Evolutionary conservation across 1,284 basidiomycete species (phyloP).

Genomic region (Fomitopsis palustris): DNA sequence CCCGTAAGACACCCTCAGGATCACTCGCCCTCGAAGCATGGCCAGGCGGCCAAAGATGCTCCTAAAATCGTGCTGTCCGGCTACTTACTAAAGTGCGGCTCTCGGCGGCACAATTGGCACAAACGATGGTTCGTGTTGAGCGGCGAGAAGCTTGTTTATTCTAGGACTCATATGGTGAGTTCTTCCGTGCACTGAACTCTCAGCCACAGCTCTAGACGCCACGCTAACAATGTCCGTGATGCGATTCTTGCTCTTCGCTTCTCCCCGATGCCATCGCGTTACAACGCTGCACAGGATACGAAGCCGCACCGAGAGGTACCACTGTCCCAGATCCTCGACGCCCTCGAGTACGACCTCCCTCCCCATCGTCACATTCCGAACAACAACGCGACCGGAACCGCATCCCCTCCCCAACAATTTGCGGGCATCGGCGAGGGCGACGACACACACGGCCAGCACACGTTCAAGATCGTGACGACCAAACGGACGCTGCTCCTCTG

Average conservation of each 20-base stretch:
- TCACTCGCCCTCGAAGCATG: slow-evolving; percentile 16
- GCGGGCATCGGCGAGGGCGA: slow-evolving; percentile 37
- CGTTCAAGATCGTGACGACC: slow-evolving; percentile 96
- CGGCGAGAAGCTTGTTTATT: slow-evolving; percentile 79
- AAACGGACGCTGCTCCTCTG: slow-evolving; percentile 88
- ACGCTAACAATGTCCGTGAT: slow-evolving; percentile 1
- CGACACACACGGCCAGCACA: slow-evolving; percentile 48
- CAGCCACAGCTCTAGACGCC: neutral
- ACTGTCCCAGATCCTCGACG: slow-evolving; percentile 85
- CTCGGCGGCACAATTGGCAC: slow-evolving; percentile 90
- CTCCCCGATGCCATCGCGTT: slow-evolving; percentile 2
- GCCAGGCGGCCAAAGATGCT: slow-evolving; percentile 42
- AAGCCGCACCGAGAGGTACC: slow-evolving; percentile 87
- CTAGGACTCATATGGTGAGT: slow-evolving; percentile 84
- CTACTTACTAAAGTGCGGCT: slow-evolving; percentile 97
- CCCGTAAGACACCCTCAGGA: slow-evolving; percentile 4
- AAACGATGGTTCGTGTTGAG: slow-evolving; percentile 92
- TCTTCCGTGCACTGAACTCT: slow-evolving; percentile 6
- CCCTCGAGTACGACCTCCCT: slow-evolving; percentile 80
- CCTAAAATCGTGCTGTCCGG: slow-evolving; percentile 80
- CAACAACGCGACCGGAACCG: slow-evolving; percentile 31
- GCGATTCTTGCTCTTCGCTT: neutral
- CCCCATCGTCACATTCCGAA: slow-evolving; percentile 27
- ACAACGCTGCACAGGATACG: slow-evolving; percentile 57
- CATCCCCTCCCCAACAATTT: slow-evolving; percentile 28